These are phyloP conservation scores for Pseudoturritis turrita DNA, from an alignment of 345 rosid species.

Conservation along the genomic window DNA sequence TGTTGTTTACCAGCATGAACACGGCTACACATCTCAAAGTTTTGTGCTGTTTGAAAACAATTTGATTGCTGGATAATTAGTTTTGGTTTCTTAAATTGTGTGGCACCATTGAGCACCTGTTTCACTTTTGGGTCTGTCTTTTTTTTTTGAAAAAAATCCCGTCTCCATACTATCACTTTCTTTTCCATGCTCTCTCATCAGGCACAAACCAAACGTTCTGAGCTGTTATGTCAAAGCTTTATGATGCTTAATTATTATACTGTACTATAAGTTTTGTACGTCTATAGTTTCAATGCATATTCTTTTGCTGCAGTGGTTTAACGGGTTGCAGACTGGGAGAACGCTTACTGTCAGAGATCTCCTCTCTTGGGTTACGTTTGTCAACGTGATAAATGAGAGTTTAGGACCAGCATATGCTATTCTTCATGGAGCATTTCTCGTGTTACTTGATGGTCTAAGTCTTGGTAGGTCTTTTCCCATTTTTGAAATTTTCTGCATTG, in stretches of 20 bases:
- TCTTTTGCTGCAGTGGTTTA: conserved; percentile 67
- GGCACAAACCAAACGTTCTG: background rate
- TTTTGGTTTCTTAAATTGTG: background rate
- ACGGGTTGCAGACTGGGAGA: conserved; percentile 67
- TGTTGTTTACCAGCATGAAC: background rate
- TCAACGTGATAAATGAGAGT: conserved; percentile 46
- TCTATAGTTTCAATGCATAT: background rate
- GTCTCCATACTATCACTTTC: too few species aligned
- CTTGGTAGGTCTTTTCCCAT: conserved; percentile 48
- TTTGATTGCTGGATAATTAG: background rate
- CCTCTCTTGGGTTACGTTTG: conserved; percentile 79
- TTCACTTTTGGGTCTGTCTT: background rate
- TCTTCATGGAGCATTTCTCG: conserved; percentile 87
- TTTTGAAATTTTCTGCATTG: background rate
- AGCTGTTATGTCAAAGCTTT: background rate
- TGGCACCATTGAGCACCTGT: background rate
- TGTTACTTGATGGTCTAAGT: conserved; percentile 87
- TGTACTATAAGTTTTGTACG: background rate
- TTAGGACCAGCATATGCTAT: conserved; percentile 59
- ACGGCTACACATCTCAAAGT: background rate
- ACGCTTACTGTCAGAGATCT: conserved; percentile 89
- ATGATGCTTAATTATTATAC: background rate
- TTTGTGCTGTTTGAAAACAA: background rate
- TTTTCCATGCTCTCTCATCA: background rate
- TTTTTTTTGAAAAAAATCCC: background rate